phyloP scores from a whole-genome alignment of 306 rosid species.

The Glycine latifolia region DNA sequence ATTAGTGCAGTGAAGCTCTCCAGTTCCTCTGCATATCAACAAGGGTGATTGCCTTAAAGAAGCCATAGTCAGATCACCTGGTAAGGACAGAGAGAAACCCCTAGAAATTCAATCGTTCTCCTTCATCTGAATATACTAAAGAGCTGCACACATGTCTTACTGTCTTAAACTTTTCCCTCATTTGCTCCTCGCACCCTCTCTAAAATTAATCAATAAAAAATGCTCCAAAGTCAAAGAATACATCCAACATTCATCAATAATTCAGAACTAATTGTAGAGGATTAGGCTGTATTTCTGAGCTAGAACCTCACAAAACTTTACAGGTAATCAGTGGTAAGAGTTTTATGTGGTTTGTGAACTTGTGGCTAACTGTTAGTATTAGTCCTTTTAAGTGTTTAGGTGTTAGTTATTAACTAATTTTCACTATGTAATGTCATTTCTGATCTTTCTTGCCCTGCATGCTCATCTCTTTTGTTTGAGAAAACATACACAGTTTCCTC shows the following conservation, averaged over 20 bases:
- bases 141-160: not conserved
- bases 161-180: not conserved
- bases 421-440: constrained; percentile 18
- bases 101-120: constrained; percentile 22
- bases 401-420: constrained; percentile 10
- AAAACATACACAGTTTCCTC: constrained; percentile 27
- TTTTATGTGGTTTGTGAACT: not conserved
- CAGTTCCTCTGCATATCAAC: not conserved
- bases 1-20: constrained; percentile 5
- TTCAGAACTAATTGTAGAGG: constrained; percentile 15
- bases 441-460: constrained; percentile 34
- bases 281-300: constrained; percentile 14
- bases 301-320: constrained; percentile 31
- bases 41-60: not conserved
- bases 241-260: not conserved
- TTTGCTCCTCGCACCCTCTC: constrained; percentile 10
- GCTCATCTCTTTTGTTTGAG: constrained; percentile 36
- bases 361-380: constrained; percentile 13
- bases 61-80: constrained; percentile 20
- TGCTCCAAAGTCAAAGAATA: constrained; percentile 23
- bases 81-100: constrained; percentile 15
- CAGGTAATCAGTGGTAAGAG: constrained; percentile 27
- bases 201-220: constrained; percentile 24
- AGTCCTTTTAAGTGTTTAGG: constrained; percentile 31
- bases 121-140: constrained; percentile 26